Base-by-base conservation (phyloP, 2,329 filamentous ascomycete genomes). In the Thielaviopsis populi region DNA sequence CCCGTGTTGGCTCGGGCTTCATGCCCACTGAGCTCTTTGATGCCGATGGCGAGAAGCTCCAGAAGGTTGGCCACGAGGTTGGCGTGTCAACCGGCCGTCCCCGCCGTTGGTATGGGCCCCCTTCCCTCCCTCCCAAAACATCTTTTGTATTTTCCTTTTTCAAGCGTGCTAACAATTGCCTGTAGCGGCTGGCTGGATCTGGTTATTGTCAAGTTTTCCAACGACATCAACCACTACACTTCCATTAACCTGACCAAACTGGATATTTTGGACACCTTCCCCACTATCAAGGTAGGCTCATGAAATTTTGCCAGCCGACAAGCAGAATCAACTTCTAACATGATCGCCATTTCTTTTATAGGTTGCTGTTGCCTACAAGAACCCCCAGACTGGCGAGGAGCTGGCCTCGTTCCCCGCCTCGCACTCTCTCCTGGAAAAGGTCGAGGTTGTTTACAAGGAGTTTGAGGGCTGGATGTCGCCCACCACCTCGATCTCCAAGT, bases 261-360 rank as follows among this genome's bases (percentile, higher is more conserved):
- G 22, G 85, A 89, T 69, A 79, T 90, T 43, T 78, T 91, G 17
- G 87, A 91, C 71, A 82, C 82, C 40, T 90, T 95, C 72, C 78
- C 82, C 10, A 85, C 83, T 70, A 81, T 95, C 74, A 88, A 91
- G 73, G 54, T 66, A 42, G 48, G 64, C 30, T 56, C 37, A 37
- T 13, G 13, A 17, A 13, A 6, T 15, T 19, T 46, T 60, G 37
- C 17, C 40, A 48, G 53, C 65, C 6, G 19, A 30, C 2, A 33
- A 22, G n/a, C n/a, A 10, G 48, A 24, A 24, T 33, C 8, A 15
- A 30, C 33, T 11, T 33, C 50, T 56, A 56, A 56, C 50, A 27
- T 41, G 41, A 27, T 46, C 22, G 17, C 27, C 53, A 15, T 27
- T 43, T 27, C 22, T 30, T 33, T 33, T 30, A 78, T 89, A 63